Evolutionary conservation across 768 basidiomycete species (phyloP), one percentile per base, ranked within the genome.

Genomic region (Tubosaeta brunneosetosa): DNA sequence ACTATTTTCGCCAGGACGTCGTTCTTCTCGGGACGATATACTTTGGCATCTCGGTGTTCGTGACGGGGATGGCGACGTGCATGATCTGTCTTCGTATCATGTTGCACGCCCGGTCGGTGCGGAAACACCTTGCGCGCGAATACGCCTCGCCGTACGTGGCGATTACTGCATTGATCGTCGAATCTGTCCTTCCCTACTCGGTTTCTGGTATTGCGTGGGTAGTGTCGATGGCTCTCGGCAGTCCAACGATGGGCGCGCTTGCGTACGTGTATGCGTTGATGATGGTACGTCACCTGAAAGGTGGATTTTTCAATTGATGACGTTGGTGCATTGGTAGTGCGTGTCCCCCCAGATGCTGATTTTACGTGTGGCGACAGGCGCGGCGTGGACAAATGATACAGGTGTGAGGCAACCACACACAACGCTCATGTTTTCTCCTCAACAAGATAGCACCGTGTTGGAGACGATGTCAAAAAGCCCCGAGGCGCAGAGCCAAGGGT

Each of bases 131-230:
- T 10, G 37, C 44, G 27, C 9, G 27, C 8, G 52, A 54, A 14
- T 42, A 43, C 37, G 47, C 53, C 6, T 47, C 33, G 7, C 26
- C 38, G 11, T 58, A 58, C 49, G 48, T 54, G 10, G 38, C 42
- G 3, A 38, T 52, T 12, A 32, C 44, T 2, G 5, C 34, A 5
- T 10, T 54, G 11, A 22, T 57, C n/a, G 53, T 57, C 40, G 56
- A 57, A 37, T 51, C 49, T 4, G 38, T 53, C 25, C 31, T 55
- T 43, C 56, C 56, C 31, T 55, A 38, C 25, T 55, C 50, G n/a
- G 11, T 52, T 4, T 49, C 44, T 3, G 57, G 57, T 7, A 45
- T 55, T 11, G 43, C 50, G 3, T 58, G 51, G 33, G 9, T 47
- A 16, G 36, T 51, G 10, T 42, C 46, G 19, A 34, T 53, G 32